Evolutionary conservation across 495 filamentous ascomycete genomes (phyloP).

Genomic region (Trichoderma reesei): DNA sequence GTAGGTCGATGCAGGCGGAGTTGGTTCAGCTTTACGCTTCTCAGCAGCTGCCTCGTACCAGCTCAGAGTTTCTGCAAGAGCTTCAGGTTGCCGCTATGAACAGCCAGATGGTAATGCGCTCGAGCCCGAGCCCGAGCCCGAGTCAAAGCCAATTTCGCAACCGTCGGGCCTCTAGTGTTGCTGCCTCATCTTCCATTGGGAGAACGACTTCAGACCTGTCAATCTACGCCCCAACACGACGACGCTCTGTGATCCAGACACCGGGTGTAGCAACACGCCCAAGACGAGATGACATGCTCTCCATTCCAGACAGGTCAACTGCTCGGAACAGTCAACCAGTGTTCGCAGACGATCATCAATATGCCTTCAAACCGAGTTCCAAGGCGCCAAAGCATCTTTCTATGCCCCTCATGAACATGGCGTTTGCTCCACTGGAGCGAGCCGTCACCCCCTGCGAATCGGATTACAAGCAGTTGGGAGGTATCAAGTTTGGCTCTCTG

Average conservation of each 20-base stretch:
- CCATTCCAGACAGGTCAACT: slow-evolving; percentile 15
- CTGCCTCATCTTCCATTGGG: slow-evolving; percentile 19
- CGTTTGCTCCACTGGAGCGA: slow-evolving; percentile 24
- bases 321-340: slow-evolving; percentile 28
- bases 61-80: slow-evolving; percentile 5
- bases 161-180: slow-evolving; percentile 24
- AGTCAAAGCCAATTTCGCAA: slow-evolving; percentile 19
- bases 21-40: slow-evolving; percentile 24
- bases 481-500: slow-evolving; percentile 48
- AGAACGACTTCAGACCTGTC: slow-evolving; percentile 34
- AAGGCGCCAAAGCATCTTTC: slow-evolving; percentile 21
- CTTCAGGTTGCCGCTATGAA: slow-evolving; percentile 18
- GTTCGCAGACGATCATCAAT: slow-evolving; percentile 15
- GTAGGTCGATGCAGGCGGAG: slow-evolving; percentile 12
- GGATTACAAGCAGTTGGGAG: slow-evolving; percentile 46
- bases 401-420: slow-evolving; percentile 21
- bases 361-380: slow-evolving; percentile 26
- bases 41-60: not conserved
- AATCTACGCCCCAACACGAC: slow-evolving; percentile 37
- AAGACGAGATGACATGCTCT: slow-evolving; percentile 15
- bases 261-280: slow-evolving; percentile 38
- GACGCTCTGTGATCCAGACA: slow-evolving; percentile 36
- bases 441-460: slow-evolving; percentile 36
- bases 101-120: slow-evolving; percentile 23
- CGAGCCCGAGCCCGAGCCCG: slow-evolving; percentile 18